Percentiles rank a stretch among this genome's conserved stretches.
Evolutionary conservation across 148 eudicot genomes (phyloP).

Genomic region (Dianthus caryophyllus): DNA sequence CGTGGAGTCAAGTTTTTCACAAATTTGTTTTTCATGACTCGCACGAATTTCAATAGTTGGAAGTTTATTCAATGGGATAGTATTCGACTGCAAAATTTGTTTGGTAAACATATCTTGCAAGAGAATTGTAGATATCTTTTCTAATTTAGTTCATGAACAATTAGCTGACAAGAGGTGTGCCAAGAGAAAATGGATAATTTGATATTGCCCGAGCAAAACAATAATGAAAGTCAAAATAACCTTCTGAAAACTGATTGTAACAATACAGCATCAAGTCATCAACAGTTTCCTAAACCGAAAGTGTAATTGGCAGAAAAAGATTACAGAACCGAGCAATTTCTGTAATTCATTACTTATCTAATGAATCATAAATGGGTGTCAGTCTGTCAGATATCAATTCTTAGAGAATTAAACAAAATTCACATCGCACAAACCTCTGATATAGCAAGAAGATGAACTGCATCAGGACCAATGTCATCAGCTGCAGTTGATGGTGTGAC

Average conservation of each 20-base stretch:
- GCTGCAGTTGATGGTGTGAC: conserved; percentile 75
- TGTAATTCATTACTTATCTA: too few species aligned
- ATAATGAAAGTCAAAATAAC: background rate
- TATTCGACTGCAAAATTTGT: background rate
- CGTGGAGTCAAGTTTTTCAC: background rate
- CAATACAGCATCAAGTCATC: too few species aligned
- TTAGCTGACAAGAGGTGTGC: background rate
- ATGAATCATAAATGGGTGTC: too few species aligned
- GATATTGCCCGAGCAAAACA: too few species aligned
- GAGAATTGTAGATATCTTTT: background rate
- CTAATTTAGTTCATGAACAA: background rate
- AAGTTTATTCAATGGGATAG: background rate
- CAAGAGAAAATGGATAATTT: background rate
- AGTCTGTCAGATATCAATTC: conserved; percentile 8
- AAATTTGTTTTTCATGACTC: background rate
- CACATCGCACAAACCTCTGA: conserved; percentile 58
- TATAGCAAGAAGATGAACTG: conserved; percentile 92
- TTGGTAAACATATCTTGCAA: background rate
- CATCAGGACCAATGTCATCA: conserved; percentile 91
- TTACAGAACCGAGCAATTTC: too few species aligned
- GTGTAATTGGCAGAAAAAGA: too few species aligned
- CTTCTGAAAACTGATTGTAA: too few species aligned
- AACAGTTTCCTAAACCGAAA: too few species aligned
- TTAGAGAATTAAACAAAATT: background rate
- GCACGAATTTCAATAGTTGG: background rate